phyloP scores from a whole-genome alignment of 352 stramenopile species.

The Thalassiosira livingstoniorum region DNA sequence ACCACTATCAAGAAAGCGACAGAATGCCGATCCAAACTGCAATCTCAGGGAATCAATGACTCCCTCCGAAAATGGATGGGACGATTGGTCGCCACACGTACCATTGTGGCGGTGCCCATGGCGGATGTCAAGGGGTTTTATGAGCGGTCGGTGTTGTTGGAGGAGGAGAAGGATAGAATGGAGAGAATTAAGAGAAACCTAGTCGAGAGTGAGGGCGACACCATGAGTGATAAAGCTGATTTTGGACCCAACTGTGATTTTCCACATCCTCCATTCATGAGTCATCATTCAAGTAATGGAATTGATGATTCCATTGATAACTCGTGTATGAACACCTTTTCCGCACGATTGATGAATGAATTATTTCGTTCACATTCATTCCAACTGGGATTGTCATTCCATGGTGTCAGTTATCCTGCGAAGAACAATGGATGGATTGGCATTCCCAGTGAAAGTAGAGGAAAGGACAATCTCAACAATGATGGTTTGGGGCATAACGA shows the following conservation, averaged over 20 bases:
- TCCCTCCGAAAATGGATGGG: conserved; percentile 71
- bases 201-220: background rate
- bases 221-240: background rate
- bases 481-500: background rate
- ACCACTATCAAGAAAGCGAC: conserved; percentile 21
- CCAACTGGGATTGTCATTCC: conserved; percentile 95
- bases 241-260: conserved; percentile 29
- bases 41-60: conserved; percentile 54
- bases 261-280: conserved; percentile 26
- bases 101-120: conserved; percentile 88
- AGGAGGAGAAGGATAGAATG: conserved; percentile 31
- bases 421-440: conserved; percentile 92
- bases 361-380: conserved; percentile 94
- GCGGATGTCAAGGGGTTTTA: conserved; percentile 91
- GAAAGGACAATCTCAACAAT: conserved; percentile 72
- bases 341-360: conserved; percentile 93
- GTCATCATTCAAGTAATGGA: background rate
- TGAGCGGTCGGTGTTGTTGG: conserved; percentile 84
- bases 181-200: conserved; percentile 90
- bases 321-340: conserved; percentile 93
- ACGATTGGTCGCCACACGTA: conserved; percentile 88
- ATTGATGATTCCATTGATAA: conserved; percentile 35
- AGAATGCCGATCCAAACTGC: conserved; percentile 54
- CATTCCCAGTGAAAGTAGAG: conserved; percentile 50
- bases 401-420: conserved; percentile 94